phyloP scores from a whole-genome alignment of 768 basidiomycete genomes.

The Auriscalpium microsporum region DNA sequence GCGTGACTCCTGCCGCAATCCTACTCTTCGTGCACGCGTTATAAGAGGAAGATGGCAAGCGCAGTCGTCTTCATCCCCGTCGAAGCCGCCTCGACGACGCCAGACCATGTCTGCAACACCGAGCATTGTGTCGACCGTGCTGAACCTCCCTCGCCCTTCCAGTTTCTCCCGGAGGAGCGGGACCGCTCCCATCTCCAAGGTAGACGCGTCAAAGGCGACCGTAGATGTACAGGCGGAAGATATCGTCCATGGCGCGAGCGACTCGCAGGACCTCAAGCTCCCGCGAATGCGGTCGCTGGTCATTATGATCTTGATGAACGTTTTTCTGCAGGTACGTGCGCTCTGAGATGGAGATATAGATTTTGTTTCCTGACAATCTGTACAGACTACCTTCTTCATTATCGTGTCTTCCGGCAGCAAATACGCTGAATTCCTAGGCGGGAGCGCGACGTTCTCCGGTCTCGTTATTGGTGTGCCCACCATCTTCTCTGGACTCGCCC shows the following conservation, averaged over 20 bases:
- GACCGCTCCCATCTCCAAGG: background rate
- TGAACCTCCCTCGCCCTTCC: background rate
- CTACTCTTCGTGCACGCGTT: too few species aligned
- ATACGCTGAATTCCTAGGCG: constrained; percentile 56
- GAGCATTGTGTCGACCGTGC: background rate
- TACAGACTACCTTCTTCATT: constrained; percentile 61
- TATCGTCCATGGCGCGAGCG: background rate
- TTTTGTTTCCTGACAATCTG: background rate
- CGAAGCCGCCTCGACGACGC: too few species aligned
- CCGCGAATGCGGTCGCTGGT: constrained; percentile 38
- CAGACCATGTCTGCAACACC: too few species aligned
- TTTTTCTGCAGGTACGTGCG: constrained; percentile 35
- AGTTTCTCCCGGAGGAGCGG: background rate
- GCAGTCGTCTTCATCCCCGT: too few species aligned
- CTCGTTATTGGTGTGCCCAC: constrained; percentile 62
- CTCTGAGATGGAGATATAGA: background rate
- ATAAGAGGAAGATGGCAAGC: too few species aligned
- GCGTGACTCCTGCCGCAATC: too few species aligned
- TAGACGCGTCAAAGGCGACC: background rate
- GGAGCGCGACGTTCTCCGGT: constrained; percentile 63
- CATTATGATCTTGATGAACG: constrained; percentile 37
- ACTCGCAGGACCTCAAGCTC: constrained; percentile 35
- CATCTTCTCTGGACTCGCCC: constrained; percentile 46
- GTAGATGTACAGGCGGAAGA: background rate
- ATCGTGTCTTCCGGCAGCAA: constrained; percentile 58